Evolutionary conservation across 805 yeast genomes (phyloP), one percentile per base, ranked within the genome.

Genomic region (Komagataella pseudopastoris): DNA sequence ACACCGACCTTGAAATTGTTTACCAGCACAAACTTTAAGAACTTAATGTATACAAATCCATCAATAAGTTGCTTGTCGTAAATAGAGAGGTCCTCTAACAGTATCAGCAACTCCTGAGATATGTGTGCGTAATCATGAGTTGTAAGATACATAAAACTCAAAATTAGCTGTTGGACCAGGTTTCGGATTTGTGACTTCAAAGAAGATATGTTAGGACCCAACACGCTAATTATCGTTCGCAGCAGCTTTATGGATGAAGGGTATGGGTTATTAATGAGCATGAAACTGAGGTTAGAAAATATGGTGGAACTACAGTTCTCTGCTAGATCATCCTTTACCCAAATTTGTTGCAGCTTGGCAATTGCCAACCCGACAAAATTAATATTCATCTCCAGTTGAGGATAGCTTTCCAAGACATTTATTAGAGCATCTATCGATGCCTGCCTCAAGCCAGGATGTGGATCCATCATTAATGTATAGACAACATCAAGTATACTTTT

Each of bases 371-470:
- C 62, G 1, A 82, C 71, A 12, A 73, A 66, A 5, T 50, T 51
- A 10, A 57, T 55, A 7, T 55, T 55, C 14, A 62, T 51, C 39
- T 61, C 66, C 16, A 61, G 53, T 55, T 65, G 64, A 1, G 63
- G 54, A 49, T 82, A 80, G 39, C 75, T 77, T 44, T 78, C 80
- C 30, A 89, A 68, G 10, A 85, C 63, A 1, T 75, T 66, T 2
- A 76, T 64, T 46, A 85, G 61, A 0, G 93, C 76, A 48, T 75
- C 76, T 57, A 89, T 62, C 0, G 91, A 73, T 74, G 89, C 83
- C 51, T 78, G 74, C 61, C 87, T 90, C 16, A 93, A 89, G 1
- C 78, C 68, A 0, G 96, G 96, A 61, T 90, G 91, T 0, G 96
- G 90, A 63, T 91, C 98, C 18, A 68, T 68, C 3, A 82, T 63